These are phyloP conservation scores for Panicum hallii DNA, from an alignment of 202 grass and related monocot genomes.

Conservation along the genomic window DNA sequence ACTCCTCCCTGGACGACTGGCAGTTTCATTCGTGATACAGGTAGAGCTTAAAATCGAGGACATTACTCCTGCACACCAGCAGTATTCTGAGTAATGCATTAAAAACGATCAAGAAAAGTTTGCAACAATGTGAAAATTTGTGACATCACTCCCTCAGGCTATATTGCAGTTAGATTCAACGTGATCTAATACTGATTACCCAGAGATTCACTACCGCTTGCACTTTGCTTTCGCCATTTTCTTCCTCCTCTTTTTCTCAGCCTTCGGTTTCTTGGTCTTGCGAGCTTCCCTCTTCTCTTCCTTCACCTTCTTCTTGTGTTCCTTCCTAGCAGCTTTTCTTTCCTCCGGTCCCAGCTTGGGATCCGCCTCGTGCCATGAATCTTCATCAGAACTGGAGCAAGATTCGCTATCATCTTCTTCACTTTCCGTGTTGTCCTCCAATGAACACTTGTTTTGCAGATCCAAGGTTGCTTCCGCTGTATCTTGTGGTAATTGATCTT, in stretches of 20 bases:
- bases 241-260: constrained; percentile 91
- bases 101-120: background rate
- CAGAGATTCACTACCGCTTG: constrained; percentile 51
- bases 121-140: background rate
- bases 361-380: constrained; percentile 48
- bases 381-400: constrained; percentile 54
- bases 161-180: background rate
- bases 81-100: background rate
- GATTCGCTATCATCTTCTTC: constrained; percentile 53
- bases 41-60: background rate
- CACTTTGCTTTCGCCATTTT: constrained; percentile 95
- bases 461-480: constrained; percentile 35
- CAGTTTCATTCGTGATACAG: background rate
- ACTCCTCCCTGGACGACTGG: background rate
- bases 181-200: background rate
- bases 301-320: constrained; percentile 95
- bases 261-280: constrained; percentile 75
- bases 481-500: constrained; percentile 31
- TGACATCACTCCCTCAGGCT: no score
- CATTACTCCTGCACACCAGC: background rate
- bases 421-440: constrained; percentile 38
- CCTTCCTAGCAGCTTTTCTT: constrained; percentile 76
- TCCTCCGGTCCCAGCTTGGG: constrained; percentile 70
- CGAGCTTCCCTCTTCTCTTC: constrained; percentile 87
- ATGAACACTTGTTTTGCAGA: constrained; percentile 27